These are phyloP conservation scores for Aureobasidium sp. DNA, from an alignment of 2,329 filamentous ascomycete genomes.

Conservation along the genomic window DNA sequence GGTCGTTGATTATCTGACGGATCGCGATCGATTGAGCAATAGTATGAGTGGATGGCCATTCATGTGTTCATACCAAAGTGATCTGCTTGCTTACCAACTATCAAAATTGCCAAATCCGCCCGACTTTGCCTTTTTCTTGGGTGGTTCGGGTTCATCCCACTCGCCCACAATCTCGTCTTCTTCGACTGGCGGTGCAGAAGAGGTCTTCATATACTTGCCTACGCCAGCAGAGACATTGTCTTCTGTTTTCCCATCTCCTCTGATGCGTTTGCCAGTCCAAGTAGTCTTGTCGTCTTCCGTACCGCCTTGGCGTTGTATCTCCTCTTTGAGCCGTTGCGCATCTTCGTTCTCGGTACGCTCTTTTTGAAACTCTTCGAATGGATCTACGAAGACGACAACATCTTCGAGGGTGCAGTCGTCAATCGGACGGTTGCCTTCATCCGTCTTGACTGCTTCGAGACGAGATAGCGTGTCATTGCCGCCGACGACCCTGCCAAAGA, in stretches of 20 bases:
- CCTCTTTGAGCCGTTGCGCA: conserved; percentile 56
- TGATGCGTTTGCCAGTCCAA: conserved; percentile 90
- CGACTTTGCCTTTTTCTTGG: conserved; percentile 65
- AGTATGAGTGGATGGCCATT: neutral
- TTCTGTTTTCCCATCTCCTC: conserved; percentile 56
- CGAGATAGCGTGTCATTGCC: conserved; percentile 60
- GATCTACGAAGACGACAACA: conserved; percentile 81
- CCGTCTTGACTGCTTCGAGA: conserved; percentile 71
- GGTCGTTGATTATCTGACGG: no score
- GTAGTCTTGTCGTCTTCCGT: conserved; percentile 85
- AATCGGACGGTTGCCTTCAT: conserved; percentile 66
- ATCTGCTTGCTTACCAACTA: conserved; percentile 58
- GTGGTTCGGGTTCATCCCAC: conserved; percentile 59
- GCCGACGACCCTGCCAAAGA: conserved; percentile 81
- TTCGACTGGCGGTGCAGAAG: conserved; percentile 25
- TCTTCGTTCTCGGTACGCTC: conserved; percentile 50
- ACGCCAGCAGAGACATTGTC: conserved; percentile 45
- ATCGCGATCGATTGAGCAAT: neutral
- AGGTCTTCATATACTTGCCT: conserved; percentile 74
- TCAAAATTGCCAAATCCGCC: conserved; percentile 94
- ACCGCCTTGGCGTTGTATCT: conserved; percentile 58
- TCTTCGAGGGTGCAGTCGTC: conserved; percentile 76
- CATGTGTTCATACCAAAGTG: neutral
- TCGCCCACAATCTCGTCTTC: conserved; percentile 57
- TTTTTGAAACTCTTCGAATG: conserved; percentile 87